Base-by-base conservation (phyloP, 345 rosid genomes). In the Gossypium thurberi region DNA sequence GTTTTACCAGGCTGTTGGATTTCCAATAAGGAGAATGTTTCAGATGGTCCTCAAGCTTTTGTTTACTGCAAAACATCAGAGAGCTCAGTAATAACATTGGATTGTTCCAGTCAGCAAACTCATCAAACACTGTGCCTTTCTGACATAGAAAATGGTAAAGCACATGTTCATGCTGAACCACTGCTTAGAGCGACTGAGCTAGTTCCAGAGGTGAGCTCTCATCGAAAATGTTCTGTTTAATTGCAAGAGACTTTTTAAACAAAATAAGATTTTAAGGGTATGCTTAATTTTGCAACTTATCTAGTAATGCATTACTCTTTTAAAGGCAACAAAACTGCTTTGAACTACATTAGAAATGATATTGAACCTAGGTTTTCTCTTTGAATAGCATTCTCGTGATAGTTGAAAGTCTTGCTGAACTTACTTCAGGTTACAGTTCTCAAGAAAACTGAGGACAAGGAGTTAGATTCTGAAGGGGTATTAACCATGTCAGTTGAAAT, bases 181-280 rank as follows among this genome's bases (percentile, higher is more conserved):
- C 65, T 72, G 73, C 70, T 70, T 56, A 70, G 33, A 21, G 60
- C 79, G 64, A 37, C 80, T 46, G 73, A 71, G 76, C 74, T 47
- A 44, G 68, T 52, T 28, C 17, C 74, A 51, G 78, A 89, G 93
- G 91, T 85, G 77, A 81, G 58, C 65, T 69, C 71, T 74, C 53
- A 56, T 64, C 51, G 51, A 20, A 14, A 58, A 71, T 47, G 25
- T 62, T 52, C 48, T 60, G 55, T 72, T 44, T 73, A 75, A 42
- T 71, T 71, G 48, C 46, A 58, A 65, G 43, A 46, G 44, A 53
- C 58, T 42, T 20, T 74, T 46, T 48, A 15, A 26, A 57, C 37
- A 70, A 55, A 76, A 40, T 28, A 4, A 18, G 23, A 10, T n/a
- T 68, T 64, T 47, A 8, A 20, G 59, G 21, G 3, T 48, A 48